Evolutionary conservation across 345 rosid genomes (phyloP).

Genomic region (Abelmoschus esculentus): DNA sequence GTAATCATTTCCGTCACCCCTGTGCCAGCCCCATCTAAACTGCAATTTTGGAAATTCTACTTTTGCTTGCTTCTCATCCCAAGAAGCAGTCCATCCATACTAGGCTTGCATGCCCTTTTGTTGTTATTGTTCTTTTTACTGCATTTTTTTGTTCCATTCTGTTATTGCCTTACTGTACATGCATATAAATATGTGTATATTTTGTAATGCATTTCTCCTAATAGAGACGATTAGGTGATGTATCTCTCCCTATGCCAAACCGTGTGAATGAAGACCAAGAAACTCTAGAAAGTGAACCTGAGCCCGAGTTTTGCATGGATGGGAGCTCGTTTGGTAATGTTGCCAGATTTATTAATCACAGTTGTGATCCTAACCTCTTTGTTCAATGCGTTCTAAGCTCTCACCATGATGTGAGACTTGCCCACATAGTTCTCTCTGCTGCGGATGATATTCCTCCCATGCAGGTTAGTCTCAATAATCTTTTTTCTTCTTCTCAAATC

Average conservation of each 20-base stretch:
- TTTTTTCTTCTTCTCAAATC: neutral
- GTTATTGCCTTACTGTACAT: neutral
- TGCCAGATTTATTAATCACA: conserved; percentile 86
- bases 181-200: neutral
- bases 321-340: conserved; percentile 72
- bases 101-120: neutral
- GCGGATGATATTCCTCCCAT: conserved; percentile 82
- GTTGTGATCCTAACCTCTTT: conserved; percentile 90
- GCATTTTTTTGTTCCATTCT: neutral
- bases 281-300: conserved; percentile 32
- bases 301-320: conserved; percentile 87
- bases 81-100: neutral
- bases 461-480: conserved; percentile 40
- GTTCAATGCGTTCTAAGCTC: conserved; percentile 79
- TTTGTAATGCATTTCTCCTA: neutral
- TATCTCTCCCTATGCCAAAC: conserved; percentile 17
- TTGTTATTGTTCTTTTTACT: neutral
- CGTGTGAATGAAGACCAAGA: conserved; percentile 23
- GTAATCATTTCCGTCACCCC: too few species aligned
- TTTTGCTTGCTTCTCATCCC: neutral
- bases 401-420: conserved; percentile 73
- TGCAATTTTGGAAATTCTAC: neutral
- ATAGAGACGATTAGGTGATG: conserved; percentile 45
- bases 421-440: conserved; percentile 78
- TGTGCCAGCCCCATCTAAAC: neutral